Evolutionary conservation across 306 rosid genomes (phyloP).

Genomic region (Acacia melanoxylon): DNA sequence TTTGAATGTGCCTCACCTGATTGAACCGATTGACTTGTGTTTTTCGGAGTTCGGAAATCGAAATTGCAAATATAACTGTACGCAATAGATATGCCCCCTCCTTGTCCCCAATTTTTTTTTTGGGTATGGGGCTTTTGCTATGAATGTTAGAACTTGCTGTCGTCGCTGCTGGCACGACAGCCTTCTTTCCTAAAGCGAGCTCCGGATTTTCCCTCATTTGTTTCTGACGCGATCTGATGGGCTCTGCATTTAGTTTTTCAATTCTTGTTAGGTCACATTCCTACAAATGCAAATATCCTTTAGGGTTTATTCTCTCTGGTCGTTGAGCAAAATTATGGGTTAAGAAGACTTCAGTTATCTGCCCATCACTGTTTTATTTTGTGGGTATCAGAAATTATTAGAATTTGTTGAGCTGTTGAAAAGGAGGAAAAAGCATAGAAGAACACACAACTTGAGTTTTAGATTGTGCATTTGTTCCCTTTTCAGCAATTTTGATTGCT

Average conservation of each 20-base stretch:
- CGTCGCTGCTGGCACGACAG: background rate
- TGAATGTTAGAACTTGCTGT: background rate
- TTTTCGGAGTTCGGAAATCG: background rate
- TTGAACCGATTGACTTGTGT: constrained; percentile 6
- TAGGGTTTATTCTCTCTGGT: background rate
- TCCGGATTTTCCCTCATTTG: background rate
- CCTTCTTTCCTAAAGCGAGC: background rate
- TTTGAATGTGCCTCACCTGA: background rate
- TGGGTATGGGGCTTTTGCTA: background rate
- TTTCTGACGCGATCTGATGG: background rate
- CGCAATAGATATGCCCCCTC: background rate
- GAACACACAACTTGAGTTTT: background rate
- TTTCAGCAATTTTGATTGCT: background rate
- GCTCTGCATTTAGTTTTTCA: background rate
- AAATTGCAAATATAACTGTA: background rate
- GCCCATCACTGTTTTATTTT: background rate
- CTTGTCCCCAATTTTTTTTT: background rate
- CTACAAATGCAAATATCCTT: background rate
- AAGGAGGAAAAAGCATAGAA: background rate
- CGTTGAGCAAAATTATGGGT: background rate
- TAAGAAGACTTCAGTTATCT: background rate
- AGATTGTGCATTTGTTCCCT: background rate
- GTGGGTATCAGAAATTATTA: background rate
- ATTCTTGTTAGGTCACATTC: background rate
- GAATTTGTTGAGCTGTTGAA: background rate